These are phyloP conservation scores for Chaetomium strumarium DNA, from an alignment of 2,329 filamentous ascomycete genomes.

Conservation along the genomic window DNA sequence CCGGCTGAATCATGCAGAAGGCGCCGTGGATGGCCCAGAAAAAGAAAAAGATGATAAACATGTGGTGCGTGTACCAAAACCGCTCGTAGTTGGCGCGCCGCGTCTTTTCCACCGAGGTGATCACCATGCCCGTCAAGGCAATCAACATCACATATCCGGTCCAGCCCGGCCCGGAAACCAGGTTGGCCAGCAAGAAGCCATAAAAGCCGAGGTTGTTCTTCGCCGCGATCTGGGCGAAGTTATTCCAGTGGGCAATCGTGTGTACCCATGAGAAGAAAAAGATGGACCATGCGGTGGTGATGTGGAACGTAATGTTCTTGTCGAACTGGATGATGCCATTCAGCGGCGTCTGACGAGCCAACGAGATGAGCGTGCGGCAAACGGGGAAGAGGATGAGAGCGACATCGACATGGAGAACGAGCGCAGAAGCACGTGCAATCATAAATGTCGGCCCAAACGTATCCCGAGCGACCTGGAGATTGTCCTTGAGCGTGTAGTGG, in stretches of 20 bases:
- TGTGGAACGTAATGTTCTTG: constrained; percentile 87
- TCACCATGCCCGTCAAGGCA: constrained; percentile 69
- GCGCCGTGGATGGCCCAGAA: constrained; percentile 88
- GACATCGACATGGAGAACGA: constrained; percentile 77
- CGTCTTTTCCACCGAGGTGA: constrained; percentile 71
- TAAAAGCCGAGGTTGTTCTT: constrained; percentile 72
- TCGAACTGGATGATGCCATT: constrained; percentile 85
- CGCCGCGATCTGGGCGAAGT: constrained; percentile 69
- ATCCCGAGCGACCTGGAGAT: constrained; percentile 56
- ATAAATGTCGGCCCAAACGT: constrained; percentile 71
- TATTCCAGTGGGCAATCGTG: constrained; percentile 82
- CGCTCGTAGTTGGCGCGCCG: constrained; percentile 78
- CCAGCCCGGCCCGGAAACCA: constrained; percentile 77
- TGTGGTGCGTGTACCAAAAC: constrained; percentile 87
- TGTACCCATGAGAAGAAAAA: constrained; percentile 85
- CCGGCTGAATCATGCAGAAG: constrained; percentile 86
- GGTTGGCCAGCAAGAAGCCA: constrained; percentile 71
- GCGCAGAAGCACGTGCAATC: constrained; percentile 67
- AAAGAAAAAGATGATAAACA: constrained; percentile 82
- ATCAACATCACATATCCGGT: constrained; percentile 80
- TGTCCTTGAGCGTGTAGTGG: constrained; percentile 75
- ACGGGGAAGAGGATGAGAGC: constrained; percentile 75
- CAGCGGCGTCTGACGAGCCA: constrained; percentile 71
- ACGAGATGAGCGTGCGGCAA: constrained; percentile 76
- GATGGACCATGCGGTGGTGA: constrained; percentile 78